Base-by-base conservation (phyloP, 2,329 filamentous ascomycete species). In the Malbranchea zuffiana region DNA sequence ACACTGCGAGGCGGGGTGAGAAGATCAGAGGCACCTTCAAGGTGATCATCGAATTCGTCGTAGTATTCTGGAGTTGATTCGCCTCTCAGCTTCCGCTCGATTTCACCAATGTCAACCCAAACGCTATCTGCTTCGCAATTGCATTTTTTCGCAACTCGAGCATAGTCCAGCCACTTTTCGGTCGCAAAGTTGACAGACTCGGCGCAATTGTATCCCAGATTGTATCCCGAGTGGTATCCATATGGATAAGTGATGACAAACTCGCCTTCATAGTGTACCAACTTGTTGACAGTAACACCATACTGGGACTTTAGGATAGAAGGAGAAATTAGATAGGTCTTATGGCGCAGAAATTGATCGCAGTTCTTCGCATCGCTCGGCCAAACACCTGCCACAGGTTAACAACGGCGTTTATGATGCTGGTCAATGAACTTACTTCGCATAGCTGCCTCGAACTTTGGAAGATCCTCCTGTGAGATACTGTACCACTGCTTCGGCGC, bases 401-500 rank as follows among this genome's bases (percentile, higher is more conserved):
- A 35, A 33, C 15, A 32, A 12, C 12, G 15, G 15, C 8, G 7
- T 28, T 40, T 27, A 12, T n/a, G 6, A 13, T 27, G 7, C 28
- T 27, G 24, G n/a, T 28, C 17, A 39, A 21, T 15, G 8, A 15
- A 43, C 58, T 46, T 52, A 54, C 72, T 86, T 62, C 82, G 88
- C 90, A 98, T 98, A 27, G 85, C 88, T 24, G 78, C 76, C 60
- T 98, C 90, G 50, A 98, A 98, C 11, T 82, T 80, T 34, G 86
- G 77, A 10, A 88, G 86, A 56, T 98, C 90, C 47, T 83, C 82
- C 58, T 96, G 92, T 1, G 88, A 94, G 47, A 98, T 96, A 60
- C 87, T 95, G 64, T 98, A 98, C 90, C 90, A 98, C 59, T 98
- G 90, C 62, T 98, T 98, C 0, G 90, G 90, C 1, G 90, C 90